Base-by-base conservation (phyloP, 805 yeast genomes). In the Torulaspora microellipsoides region DNA sequence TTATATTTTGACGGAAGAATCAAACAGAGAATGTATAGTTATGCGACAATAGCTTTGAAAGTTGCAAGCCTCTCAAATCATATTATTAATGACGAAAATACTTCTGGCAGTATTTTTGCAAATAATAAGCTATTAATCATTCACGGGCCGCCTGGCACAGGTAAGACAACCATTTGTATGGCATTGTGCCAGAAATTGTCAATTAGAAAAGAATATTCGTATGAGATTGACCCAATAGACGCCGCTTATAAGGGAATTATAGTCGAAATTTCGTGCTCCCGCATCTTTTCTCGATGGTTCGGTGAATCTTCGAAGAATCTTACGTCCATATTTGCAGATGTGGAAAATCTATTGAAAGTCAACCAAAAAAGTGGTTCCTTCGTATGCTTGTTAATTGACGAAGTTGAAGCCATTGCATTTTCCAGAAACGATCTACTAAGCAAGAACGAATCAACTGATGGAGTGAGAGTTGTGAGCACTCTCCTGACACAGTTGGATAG, bases 131-230 rank as follows among this genome's bases (percentile, higher is more conserved):
- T 63, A 14, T 36, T 63, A 4, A 42, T 63, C 20, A 45, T 71
- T 1, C 69, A 71, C 52, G 77, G 77, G 0, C 71, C 75, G 2
- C 75, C 77, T 3, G 77, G 77, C 1, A 68, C 74, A 2, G 77
- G 77, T 4, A 72, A 72, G 53, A 69, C 76, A 1, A 67, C 73
- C 2, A 40, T 71, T 3, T 68, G 73, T 34, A 68, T 58, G 34
- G 65, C 75, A 0, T 35, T 71, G 7, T 63, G 71, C 27, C 75
- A 71, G 29, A 71, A 70, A 51, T 41, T 70, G 17, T 55, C 73
- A 15, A 64, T 68, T 9, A 47, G 67, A 15, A 49, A 45, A 23
- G 50, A 39, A n/a, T 27, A 40, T 31, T 30, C 40, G 27, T 27
- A 10, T 3, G 43, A 42, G 10, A 15, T 20, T 3, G 30, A 31